Conservation (phyloP, 2,329 filamentous ascomycete species). For the Lachnellula subtilissima region DNA sequence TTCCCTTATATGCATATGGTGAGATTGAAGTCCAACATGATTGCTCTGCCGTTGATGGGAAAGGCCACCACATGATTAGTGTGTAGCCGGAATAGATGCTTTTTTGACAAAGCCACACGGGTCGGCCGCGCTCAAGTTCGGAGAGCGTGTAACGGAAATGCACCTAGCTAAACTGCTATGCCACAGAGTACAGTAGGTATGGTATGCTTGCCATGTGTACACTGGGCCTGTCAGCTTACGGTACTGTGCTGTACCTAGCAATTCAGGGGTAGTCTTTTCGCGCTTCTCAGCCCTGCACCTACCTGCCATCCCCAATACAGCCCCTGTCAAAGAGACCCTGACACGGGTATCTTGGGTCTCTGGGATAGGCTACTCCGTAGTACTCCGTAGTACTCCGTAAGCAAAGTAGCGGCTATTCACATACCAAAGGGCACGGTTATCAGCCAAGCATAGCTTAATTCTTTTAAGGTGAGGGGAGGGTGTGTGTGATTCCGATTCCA, state of each 20-base stretch:
- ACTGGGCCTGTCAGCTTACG: neutral
- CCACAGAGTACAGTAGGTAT: no score
- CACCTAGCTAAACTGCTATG: no score
- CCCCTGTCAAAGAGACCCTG: neutral
- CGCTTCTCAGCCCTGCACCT: neutral
- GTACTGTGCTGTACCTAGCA: neutral
- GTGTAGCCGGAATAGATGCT: constrained; percentile 5
- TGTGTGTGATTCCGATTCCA: neutral
- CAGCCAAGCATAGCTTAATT: no score
- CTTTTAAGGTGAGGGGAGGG: neutral
- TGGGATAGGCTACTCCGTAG: neutral
- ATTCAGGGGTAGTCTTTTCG: neutral
- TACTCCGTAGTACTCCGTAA: neutral
- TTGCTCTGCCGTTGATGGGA: neutral
- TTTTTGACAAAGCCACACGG: neutral
- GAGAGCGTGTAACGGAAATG: neutral
- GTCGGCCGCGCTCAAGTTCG: neutral
- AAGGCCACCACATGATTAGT: neutral
- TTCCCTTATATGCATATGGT: neutral
- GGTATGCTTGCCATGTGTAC: neutral
- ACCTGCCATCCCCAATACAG: neutral
- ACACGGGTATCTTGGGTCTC: neutral
- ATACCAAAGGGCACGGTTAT: neutral
- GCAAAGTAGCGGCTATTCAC: neutral
- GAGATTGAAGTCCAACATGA: neutral